Conservation (phyloP, 441 rosid species). For the Populus hybrid region DNA sequence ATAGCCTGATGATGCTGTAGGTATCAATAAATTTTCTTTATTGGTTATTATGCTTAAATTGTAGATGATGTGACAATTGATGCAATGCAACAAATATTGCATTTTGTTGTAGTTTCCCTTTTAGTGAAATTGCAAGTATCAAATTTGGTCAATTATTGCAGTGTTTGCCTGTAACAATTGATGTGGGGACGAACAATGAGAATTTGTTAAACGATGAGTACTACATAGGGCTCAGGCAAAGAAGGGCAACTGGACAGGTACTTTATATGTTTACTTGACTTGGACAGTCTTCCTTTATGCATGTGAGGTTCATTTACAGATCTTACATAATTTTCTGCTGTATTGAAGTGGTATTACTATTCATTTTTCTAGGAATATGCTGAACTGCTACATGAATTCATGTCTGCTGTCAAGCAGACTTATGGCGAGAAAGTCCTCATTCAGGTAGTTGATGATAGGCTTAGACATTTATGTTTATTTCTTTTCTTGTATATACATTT, state of each 20-base stretch:
- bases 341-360: slow-evolving; percentile 16
- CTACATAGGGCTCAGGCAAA: slow-evolving; percentile 75
- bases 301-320: neutral
- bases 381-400: slow-evolving; percentile 74
- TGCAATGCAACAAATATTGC: neutral
- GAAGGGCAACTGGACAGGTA: slow-evolving; percentile 87
- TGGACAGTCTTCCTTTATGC: neutral
- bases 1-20: neutral
- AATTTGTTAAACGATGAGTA: slow-evolving; percentile 75
- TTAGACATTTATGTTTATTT: too few species aligned
- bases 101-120: neutral
- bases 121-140: neutral
- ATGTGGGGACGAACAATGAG: slow-evolving; percentile 91
- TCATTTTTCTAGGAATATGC: slow-evolving; percentile 48
- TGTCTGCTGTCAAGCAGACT: slow-evolving; percentile 80
- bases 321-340: slow-evolving; percentile 4
- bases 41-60: neutral
- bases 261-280: slow-evolving; percentile 2
- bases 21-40: neutral
- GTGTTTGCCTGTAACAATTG: slow-evolving; percentile 90
- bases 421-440: slow-evolving; percentile 82
- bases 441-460: slow-evolving; percentile 41
- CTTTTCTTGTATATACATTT: neutral
- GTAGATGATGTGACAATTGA: neutral
- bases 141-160: slow-evolving; percentile 27